A percentile compares a stretch with the other conserved stretches of the same genome.
phyloP scores from a whole-genome alignment of 176 grass and related monocot genomes.

The Musa schizocarpa region DNA sequence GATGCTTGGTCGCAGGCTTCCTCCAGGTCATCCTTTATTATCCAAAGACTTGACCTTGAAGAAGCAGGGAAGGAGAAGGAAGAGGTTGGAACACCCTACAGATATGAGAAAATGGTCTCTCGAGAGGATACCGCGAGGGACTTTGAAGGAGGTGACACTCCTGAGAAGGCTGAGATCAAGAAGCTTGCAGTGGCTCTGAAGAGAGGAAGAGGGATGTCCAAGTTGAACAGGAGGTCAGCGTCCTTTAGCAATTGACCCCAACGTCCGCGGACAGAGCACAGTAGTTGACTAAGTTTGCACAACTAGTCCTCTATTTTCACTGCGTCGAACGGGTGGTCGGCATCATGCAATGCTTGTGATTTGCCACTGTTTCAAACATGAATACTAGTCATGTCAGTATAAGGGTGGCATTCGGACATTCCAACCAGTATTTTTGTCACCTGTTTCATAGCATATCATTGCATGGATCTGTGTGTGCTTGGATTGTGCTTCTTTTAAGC shows the following conservation, averaged over 20 bases:
- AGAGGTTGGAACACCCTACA: neutral
- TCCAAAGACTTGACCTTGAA: conserved; percentile 13
- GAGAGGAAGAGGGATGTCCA: conserved; percentile 27
- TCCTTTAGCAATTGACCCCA: conserved; percentile 27
- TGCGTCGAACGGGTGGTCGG: too few relatives aligned
- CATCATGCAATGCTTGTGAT: too few relatives aligned
- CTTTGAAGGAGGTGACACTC: conserved; percentile 14
- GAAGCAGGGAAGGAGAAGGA: conserved; percentile 26
- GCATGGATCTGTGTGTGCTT: too few relatives aligned
- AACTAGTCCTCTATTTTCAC: neutral
- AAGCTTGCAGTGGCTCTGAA: conserved; percentile 50
- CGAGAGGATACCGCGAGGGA: conserved; percentile 21
- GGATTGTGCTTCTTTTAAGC: too few relatives aligned
- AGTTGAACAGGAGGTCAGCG: conserved; percentile 28
- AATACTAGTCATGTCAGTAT: too few relatives aligned
- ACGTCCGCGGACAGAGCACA: neutral
- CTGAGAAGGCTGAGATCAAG: conserved; percentile 38
- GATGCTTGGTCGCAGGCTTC: neutral
- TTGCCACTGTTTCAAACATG: too few relatives aligned
- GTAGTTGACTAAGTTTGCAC: neutral
- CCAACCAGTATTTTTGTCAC: too few relatives aligned
- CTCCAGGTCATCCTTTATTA: conserved; percentile 26
- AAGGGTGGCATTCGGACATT: too few relatives aligned
- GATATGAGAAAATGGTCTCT: conserved; percentile 2
- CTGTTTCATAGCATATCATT: too few relatives aligned